Conservation (phyloP, 768 basidiomycete genomes). For the Tricholoma furcatifolium region DNA sequence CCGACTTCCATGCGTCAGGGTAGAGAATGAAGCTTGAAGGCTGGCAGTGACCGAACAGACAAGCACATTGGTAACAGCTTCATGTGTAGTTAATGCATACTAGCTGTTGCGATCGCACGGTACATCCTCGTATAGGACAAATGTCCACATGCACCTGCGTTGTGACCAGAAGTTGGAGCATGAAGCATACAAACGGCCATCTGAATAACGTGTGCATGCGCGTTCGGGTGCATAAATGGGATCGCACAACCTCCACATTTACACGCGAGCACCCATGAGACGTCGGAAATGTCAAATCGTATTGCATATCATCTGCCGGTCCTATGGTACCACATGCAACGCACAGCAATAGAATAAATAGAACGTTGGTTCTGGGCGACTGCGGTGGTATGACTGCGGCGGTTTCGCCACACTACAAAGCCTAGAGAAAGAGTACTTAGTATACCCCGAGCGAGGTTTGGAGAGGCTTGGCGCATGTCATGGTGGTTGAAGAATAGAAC, state of each 20-base stretch:
- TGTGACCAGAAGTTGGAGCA: slow-evolving; percentile 4
- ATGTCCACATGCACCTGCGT: not conserved
- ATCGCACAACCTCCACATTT: not conserved
- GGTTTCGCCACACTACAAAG: no score
- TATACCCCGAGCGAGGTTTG: not conserved
- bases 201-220: not conserved
- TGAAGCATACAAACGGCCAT: not conserved
- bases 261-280: not conserved
- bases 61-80: not conserved
- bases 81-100: not conserved
- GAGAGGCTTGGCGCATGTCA: not conserved
- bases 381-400: no score
- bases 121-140: not conserved
- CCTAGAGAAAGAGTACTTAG: no score
- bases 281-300: not conserved
- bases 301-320: no score
- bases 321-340: no score
- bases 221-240: not conserved
- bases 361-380: no score
- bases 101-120: not conserved
- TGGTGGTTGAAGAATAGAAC: not conserved
- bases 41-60: not conserved
- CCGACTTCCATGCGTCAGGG: no score
- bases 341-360: no score
- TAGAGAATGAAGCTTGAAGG: not conserved